phyloP scores from a whole-genome alignment of 2,329 filamentous ascomycete genomes.

The Cladobotryum mycophilum region DNA sequence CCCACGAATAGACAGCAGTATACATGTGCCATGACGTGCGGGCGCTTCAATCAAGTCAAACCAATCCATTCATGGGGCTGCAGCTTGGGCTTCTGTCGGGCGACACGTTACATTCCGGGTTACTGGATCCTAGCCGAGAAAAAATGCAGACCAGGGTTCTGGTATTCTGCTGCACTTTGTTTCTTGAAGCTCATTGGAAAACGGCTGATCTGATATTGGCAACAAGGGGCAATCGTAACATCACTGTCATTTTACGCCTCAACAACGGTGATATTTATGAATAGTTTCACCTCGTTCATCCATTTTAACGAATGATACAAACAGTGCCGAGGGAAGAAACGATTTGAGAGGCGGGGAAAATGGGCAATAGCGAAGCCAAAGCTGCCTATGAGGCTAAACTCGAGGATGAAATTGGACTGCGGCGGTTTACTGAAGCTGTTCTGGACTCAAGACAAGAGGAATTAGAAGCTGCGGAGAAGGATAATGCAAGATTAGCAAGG shows the following conservation, averaged over 20 bases:
- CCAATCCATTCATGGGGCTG: slow-evolving; percentile 21
- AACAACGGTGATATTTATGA: background rate
- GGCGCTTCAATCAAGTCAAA: background rate
- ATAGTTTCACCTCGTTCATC: no score
- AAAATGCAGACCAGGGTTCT: no score
- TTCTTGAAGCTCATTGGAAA: no score
- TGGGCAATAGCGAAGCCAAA: background rate
- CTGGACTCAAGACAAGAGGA: slow-evolving; percentile 31
- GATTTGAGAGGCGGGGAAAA: background rate
- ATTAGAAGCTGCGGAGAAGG: slow-evolving; percentile 25
- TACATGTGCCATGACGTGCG: no score
- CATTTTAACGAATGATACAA: background rate
- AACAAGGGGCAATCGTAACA: no score
- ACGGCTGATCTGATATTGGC: no score
- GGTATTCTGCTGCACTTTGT: no score
- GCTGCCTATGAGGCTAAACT: slow-evolving; percentile 19
- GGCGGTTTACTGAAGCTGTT: slow-evolving; percentile 31
- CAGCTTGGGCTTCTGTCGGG: slow-evolving; percentile 15
- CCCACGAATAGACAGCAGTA: no score
- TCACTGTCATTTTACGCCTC: background rate
- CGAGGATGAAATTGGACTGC: slow-evolving; percentile 26
- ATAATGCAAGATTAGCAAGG: slow-evolving; percentile 22
- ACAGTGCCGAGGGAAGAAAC: background rate
- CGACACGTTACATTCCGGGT: slow-evolving; percentile 3
- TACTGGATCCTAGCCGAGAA: no score